phyloP scores from a whole-genome alignment of 164 flowering plant genomes.

The Euptelea pleiosperma region DNA sequence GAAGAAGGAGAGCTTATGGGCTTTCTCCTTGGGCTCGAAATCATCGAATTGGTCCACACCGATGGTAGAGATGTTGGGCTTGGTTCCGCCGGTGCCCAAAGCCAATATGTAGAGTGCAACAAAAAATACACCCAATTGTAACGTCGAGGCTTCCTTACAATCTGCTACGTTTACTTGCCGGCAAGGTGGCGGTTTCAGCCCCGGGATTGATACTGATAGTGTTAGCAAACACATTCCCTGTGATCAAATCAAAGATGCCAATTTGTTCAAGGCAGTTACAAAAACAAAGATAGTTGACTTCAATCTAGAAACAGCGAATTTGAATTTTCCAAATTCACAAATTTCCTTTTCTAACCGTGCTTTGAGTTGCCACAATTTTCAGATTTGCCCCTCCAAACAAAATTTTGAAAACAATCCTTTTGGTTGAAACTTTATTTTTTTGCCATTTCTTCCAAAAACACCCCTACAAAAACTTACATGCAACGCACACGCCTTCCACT shows the following conservation, averaged over 20 bases:
- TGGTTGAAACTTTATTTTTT: no score
- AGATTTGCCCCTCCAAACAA: no score
- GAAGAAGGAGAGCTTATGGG: conserved; percentile 32
- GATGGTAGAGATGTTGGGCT: conserved; percentile 28
- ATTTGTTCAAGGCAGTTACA: no score
- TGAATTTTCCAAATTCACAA: no score
- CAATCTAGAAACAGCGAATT: no score
- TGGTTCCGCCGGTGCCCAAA: conserved; percentile 26
- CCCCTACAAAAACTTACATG: no score
- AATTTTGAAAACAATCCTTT: no score
- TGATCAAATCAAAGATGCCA: neutral
- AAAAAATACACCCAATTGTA: conserved; percentile 20
- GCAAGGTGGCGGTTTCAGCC: conserved; percentile 17
- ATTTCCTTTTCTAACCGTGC: no score
- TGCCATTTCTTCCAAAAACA: no score
- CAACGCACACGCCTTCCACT: no score
- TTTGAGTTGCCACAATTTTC: no score
- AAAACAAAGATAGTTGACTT: neutral
- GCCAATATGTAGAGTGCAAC: conserved; percentile 20
- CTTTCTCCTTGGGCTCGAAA: conserved; percentile 21
- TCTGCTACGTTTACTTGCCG: neutral
- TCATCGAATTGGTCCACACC: conserved; percentile 28
- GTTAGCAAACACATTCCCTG: conserved; percentile 20
- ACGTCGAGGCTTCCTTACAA: conserved; percentile 11
- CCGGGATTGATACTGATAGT: conserved; percentile 9